A percentile compares a stretch with the other conserved stretches of the same genome.
Evolutionary conservation across 805 yeast genomes (phyloP).

Genomic region (Ogataea salicorniae): DNA sequence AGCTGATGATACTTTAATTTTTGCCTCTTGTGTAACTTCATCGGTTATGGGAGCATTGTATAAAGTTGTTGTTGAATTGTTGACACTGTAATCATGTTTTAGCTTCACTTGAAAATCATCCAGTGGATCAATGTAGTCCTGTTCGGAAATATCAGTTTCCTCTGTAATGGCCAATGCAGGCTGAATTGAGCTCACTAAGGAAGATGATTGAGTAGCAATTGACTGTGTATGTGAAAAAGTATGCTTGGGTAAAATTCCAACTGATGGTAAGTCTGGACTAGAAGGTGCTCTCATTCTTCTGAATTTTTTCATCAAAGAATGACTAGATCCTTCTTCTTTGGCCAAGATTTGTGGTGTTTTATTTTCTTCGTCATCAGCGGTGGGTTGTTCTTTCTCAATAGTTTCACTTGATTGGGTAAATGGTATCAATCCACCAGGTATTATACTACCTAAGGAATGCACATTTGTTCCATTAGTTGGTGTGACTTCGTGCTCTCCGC

Average conservation of each 20-base stretch:
- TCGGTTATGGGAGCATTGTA: slow-evolving; percentile 4
- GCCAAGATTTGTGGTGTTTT: background rate
- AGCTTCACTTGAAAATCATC: slow-evolving; percentile 26
- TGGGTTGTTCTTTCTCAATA: too few species aligned
- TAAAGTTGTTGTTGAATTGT: slow-evolving; percentile 25
- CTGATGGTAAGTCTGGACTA: slow-evolving; percentile 20
- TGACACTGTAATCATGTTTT: slow-evolving; percentile 29
- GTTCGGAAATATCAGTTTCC: slow-evolving; percentile 26
- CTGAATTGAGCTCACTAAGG: background rate
- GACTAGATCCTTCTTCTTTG: slow-evolving; percentile 12
- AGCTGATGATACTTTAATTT: background rate
- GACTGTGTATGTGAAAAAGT: background rate
- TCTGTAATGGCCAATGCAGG: slow-evolving; percentile 6
- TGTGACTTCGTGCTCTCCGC: slow-evolving; percentile 2
- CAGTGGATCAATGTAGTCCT: slow-evolving; percentile 18
- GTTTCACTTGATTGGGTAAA: too few species aligned
- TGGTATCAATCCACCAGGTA: too few species aligned
- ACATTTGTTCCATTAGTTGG: background rate
- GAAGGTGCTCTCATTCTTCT: slow-evolving; percentile 32
- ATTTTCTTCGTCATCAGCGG: too few species aligned
- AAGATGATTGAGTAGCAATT: background rate
- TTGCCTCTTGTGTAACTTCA: background rate
- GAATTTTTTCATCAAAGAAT: slow-evolving; percentile 28
- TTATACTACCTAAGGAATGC: too few species aligned
- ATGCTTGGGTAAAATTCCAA: background rate